phyloP scores from a whole-genome alignment of 768 basidiomycete genomes.

The Amylocystis lapponica region DNA sequence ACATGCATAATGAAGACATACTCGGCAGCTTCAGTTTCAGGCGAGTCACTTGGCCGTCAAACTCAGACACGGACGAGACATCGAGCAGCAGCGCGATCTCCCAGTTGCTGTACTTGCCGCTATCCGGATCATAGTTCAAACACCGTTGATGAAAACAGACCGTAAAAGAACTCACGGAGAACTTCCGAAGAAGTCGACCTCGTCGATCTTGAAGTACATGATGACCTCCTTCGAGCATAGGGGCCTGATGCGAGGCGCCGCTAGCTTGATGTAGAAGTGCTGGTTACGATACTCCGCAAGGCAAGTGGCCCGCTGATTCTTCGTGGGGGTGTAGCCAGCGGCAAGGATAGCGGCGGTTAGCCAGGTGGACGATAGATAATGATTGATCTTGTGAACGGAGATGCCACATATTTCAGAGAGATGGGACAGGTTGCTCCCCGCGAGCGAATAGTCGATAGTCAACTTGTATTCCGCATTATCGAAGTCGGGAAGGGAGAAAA shows the following conservation, averaged over 20 bases:
- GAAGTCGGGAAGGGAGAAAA: slow-evolving; percentile 25
- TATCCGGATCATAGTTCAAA: background rate
- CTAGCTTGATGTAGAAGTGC: slow-evolving; percentile 18
- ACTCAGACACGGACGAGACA: slow-evolving; percentile 9
- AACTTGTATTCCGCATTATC: slow-evolving; percentile 12
- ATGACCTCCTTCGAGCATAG: slow-evolving; percentile 22
- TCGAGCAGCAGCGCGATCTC: slow-evolving; percentile 19
- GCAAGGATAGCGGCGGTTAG: slow-evolving; percentile 8
- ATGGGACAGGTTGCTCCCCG: background rate
- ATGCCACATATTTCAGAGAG: slow-evolving; percentile 7
- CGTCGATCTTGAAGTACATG: slow-evolving; percentile 17
- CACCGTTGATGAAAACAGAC: background rate
- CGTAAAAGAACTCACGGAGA: background rate
- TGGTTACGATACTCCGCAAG: slow-evolving; percentile 17
- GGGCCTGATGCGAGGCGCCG: slow-evolving; percentile 15
- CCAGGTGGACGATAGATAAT: slow-evolving; percentile 9
- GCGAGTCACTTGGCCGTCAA: slow-evolving; percentile 7
- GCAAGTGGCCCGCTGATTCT: slow-evolving; percentile 2
- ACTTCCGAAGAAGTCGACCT: slow-evolving; percentile 8
- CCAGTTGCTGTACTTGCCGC: slow-evolving; percentile 13
- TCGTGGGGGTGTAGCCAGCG: background rate
- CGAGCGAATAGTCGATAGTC: slow-evolving; percentile 17
- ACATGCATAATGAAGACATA: background rate
- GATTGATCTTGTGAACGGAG: slow-evolving; percentile 12
- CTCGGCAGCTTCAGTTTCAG: background rate